Conservation (phyloP, 2,329 filamentous ascomycete genomes). For the Trichoderma arundinaceum region DNA sequence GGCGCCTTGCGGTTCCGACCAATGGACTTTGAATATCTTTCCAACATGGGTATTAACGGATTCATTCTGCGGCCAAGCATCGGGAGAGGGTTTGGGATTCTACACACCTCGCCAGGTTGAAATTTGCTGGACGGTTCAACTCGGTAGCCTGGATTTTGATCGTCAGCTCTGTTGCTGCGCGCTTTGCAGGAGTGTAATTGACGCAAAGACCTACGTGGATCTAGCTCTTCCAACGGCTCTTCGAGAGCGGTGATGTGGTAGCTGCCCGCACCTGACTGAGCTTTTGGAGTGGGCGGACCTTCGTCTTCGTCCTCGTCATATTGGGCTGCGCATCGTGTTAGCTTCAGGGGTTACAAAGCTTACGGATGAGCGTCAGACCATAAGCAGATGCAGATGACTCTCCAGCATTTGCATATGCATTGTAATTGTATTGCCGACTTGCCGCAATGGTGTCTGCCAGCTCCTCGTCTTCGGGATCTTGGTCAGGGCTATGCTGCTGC, state of each 20-base stretch:
- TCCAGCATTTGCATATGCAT: slow-evolving; percentile 22
- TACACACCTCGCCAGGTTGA: slow-evolving; percentile 37
- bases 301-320: slow-evolving; percentile 41
- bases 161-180: background rate
- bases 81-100: background rate
- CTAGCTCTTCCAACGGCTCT: slow-evolving; percentile 39
- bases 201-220: slow-evolving; percentile 44
- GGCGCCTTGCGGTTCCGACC: slow-evolving; percentile 58
- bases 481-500: slow-evolving; percentile 26
- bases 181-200: background rate
- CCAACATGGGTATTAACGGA: slow-evolving; percentile 9
- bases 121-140: slow-evolving; percentile 50
- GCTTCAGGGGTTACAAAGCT: background rate
- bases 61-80: no score
- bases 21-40: slow-evolving; percentile 62
- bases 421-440: slow-evolving; percentile 35
- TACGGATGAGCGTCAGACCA: slow-evolving; percentile 30
- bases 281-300: slow-evolving; percentile 36
- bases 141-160: slow-evolving; percentile 44
- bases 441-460: slow-evolving; percentile 35
- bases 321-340: slow-evolving; percentile 24
- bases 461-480: slow-evolving; percentile 33
- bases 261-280: slow-evolving; percentile 28
- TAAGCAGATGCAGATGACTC: slow-evolving; percentile 35
- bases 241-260: slow-evolving; percentile 29